Evolutionary conservation across 176 grass and related monocot genomes (phyloP).

Genomic region (Carex parvula): DNA sequence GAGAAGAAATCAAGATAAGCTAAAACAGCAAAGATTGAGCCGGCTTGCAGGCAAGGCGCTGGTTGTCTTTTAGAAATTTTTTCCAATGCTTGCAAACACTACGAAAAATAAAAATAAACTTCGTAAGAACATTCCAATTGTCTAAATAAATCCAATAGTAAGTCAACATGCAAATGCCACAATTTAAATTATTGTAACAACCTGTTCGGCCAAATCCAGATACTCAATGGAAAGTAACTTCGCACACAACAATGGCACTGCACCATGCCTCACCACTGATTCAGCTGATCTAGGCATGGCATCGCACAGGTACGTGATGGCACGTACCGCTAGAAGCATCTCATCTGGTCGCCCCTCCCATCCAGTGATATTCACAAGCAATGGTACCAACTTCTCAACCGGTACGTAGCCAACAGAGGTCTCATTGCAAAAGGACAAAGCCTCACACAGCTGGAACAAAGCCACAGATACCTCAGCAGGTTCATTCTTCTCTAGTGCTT

Average conservation of each 20-base stretch:
- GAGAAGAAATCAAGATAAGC: slow-evolving; percentile 81
- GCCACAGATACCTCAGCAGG: slow-evolving; percentile 30
- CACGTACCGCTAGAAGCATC: slow-evolving; percentile 73
- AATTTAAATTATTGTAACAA: slow-evolving; percentile 11
- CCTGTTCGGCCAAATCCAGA: slow-evolving; percentile 92
- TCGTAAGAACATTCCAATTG: neutral
- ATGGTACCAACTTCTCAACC: slow-evolving; percentile 45
- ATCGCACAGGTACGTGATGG: slow-evolving; percentile 90
- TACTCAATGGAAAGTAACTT: slow-evolving; percentile 69
- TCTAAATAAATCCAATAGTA: neutral
- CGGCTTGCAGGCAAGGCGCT: slow-evolving; percentile 64
- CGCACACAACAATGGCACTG: slow-evolving; percentile 71
- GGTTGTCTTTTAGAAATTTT: slow-evolving; percentile 77
- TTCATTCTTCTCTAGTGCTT: slow-evolving; percentile 43
- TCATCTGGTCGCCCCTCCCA: slow-evolving; percentile 44
- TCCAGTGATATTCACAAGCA: slow-evolving; percentile 53
- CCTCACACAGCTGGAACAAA: slow-evolving; percentile 89
- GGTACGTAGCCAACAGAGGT: slow-evolving; percentile 53
- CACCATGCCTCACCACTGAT: slow-evolving; percentile 63
- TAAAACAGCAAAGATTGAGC: slow-evolving; percentile 61
- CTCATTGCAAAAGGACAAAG: slow-evolving; percentile 83
- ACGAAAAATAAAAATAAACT: slow-evolving; percentile 2
- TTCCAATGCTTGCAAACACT: slow-evolving; percentile 96
- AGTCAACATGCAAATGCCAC: neutral
- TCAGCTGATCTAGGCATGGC: slow-evolving; percentile 72